Conservation (phyloP, 2,329 filamentous ascomycete species). For the Neodidymelliopsis sp. region DNA sequence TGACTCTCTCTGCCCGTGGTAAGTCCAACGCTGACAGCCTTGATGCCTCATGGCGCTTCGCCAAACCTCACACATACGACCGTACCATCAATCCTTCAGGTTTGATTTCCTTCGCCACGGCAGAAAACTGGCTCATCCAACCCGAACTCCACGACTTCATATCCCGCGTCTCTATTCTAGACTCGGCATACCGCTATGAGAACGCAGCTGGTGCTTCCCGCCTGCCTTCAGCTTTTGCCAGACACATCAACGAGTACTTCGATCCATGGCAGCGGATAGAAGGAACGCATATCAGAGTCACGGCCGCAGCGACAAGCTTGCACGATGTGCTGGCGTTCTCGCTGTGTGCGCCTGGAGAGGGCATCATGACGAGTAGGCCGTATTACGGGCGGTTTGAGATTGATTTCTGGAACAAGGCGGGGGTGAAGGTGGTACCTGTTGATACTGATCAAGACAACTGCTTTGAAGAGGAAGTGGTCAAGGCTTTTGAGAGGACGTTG, state of each 20-base stretch:
- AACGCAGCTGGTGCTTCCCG: background rate
- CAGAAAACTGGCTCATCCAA: slow-evolving; percentile 63
- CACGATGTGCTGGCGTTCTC: slow-evolving; percentile 54
- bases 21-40: slow-evolving; percentile 18
- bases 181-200: background rate
- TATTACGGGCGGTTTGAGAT: slow-evolving; percentile 59
- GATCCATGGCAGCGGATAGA: slow-evolving; percentile 31
- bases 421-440: slow-evolving; percentile 20
- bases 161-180: background rate
- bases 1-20: slow-evolving; percentile 20
- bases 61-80: slow-evolving; percentile 45
- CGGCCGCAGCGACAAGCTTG: slow-evolving; percentile 53
- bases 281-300: slow-evolving; percentile 49
- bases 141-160: slow-evolving; percentile 43
- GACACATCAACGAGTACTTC: slow-evolving; percentile 5
- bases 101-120: slow-evolving; percentile 59
- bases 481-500: background rate
- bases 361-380: slow-evolving; percentile 56
- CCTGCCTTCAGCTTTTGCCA: background rate
- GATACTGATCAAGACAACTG: slow-evolving; percentile 28
- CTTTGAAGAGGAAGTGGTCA: background rate
- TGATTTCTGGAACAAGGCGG: slow-evolving; percentile 57
- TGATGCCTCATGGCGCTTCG: slow-evolving; percentile 24
- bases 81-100: slow-evolving; percentile 53
- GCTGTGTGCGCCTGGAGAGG: slow-evolving; percentile 55